Evolutionary conservation across 441 rosid species (phyloP).

Genomic region (Hura crepitans): DNA sequence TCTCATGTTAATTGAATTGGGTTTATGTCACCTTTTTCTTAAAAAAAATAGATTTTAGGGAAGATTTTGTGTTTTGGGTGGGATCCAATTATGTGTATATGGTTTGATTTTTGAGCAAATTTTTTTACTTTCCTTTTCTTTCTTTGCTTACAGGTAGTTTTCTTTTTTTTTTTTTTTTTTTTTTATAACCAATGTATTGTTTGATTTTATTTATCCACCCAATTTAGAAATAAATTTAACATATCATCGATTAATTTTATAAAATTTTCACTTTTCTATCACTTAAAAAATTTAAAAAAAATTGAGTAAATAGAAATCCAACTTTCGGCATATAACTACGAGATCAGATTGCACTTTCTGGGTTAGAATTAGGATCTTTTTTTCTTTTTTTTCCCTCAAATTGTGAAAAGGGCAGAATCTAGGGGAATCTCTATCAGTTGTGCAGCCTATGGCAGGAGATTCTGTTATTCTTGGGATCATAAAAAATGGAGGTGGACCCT

Average conservation of each 20-base stretch:
- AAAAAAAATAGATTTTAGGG: neutral
- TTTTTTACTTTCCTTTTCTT: neutral
- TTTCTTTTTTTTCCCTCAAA: neutral
- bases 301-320: too few species aligned
- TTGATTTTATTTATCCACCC: too few species aligned
- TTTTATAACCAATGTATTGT: too few species aligned
- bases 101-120: conserved; percentile 13
- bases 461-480: conserved; percentile 20
- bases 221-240: too few species aligned
- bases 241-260: too few species aligned
- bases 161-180: too few species aligned
- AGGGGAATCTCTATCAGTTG: neutral
- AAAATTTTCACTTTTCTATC: too few species aligned
- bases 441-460: conserved; percentile 1
- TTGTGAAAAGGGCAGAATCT: conserved; percentile 2
- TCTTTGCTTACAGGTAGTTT: too few species aligned
- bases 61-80: conserved; percentile 13
- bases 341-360: neutral
- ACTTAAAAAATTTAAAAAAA: too few species aligned
- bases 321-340: neutral
- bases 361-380: neutral
- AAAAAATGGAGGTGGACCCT: conserved; percentile 17
- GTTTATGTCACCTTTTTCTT: neutral
- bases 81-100: conserved; percentile 28
- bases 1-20: conserved; percentile 1